Percentiles rank a stretch among this genome's conserved stretches.
Evolutionary conservation across 345 rosid species (phyloP).

Genomic region (Brassica carinata): DNA sequence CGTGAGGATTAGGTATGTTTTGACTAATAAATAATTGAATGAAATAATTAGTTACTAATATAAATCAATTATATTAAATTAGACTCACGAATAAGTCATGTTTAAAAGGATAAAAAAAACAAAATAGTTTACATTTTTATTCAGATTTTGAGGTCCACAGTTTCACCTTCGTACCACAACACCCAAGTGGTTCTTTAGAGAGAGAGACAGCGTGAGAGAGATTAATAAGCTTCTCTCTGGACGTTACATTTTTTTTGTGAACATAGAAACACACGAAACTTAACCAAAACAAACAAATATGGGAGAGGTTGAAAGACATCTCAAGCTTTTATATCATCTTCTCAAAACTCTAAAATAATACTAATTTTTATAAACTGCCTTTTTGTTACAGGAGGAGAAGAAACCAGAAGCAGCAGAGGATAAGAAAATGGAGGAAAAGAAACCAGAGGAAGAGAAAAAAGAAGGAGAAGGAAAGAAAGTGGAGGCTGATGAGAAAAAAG

Average conservation of each 20-base stretch:
- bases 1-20: neutral
- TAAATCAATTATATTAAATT: neutral
- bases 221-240: conserved; percentile 32
- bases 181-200: conserved; percentile 39
- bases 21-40: neutral
- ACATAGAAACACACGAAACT: neutral
- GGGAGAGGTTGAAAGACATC: neutral
- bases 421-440: conserved; percentile 35
- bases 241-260: neutral
- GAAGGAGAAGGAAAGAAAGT: conserved; percentile 41
- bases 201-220: conserved; percentile 20
- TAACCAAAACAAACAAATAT: neutral
- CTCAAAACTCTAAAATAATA: neutral
- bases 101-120: neutral
- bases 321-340: neutral
- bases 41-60: neutral
- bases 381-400: conserved; percentile 50
- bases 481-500: conserved; percentile 46
- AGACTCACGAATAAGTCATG: neutral
- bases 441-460: neutral
- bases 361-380: neutral
- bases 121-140: conserved; percentile 22
- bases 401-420: conserved; percentile 51
- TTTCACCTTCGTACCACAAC: conserved; percentile 35
- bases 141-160: conserved; percentile 41